These are phyloP conservation scores for Podila minutissima DNA, from an alignment of 192 early-diverging fungal species.

Conservation along the genomic window DNA sequence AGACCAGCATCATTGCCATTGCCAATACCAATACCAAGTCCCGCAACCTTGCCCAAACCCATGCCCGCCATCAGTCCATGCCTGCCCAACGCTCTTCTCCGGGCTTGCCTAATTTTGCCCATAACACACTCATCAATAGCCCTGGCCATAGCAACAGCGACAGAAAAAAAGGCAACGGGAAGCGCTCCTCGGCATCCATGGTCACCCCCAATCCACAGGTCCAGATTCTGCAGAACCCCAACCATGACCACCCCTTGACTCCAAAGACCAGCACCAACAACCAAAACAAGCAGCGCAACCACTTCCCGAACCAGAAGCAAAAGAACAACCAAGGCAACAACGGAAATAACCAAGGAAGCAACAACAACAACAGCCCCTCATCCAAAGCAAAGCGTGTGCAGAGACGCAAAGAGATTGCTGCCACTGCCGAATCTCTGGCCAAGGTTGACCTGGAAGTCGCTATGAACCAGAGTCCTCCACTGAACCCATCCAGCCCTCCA, in stretches of 20 bases:
- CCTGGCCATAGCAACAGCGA: background rate
- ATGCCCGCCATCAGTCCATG: slow-evolving; percentile 35
- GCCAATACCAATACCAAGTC: slow-evolving; percentile 2
- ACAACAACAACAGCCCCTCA: slow-evolving; percentile 9
- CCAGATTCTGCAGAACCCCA: slow-evolving; percentile 2
- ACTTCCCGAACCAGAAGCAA: slow-evolving; percentile 5
- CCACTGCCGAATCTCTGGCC: slow-evolving; percentile 40
- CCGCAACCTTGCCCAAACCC: slow-evolving; percentile 14
- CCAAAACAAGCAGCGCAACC: background rate
- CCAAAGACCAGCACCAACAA: slow-evolving; percentile 6
- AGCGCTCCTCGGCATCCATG: slow-evolving; percentile 21
- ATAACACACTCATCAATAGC: background rate
- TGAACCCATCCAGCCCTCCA: slow-evolving; percentile 34
- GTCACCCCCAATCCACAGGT: slow-evolving; percentile 3
- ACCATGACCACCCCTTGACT: background rate
- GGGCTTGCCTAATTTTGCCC: slow-evolving; percentile 7
- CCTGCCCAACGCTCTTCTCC: slow-evolving; percentile 14
- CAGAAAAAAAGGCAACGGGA: background rate
- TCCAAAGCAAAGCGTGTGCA: slow-evolving; percentile 49
- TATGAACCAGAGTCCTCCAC: slow-evolving; percentile 20
- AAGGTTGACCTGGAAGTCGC: slow-evolving; percentile 35
- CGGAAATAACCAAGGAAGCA: background rate
- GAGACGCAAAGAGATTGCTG: slow-evolving; percentile 56
- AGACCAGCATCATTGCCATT: background rate
- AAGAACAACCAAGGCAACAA: slow-evolving; percentile 4